Conservation (phyloP, 495 filamentous ascomycete species). For the Penicillium atrosanguineum region DNA sequence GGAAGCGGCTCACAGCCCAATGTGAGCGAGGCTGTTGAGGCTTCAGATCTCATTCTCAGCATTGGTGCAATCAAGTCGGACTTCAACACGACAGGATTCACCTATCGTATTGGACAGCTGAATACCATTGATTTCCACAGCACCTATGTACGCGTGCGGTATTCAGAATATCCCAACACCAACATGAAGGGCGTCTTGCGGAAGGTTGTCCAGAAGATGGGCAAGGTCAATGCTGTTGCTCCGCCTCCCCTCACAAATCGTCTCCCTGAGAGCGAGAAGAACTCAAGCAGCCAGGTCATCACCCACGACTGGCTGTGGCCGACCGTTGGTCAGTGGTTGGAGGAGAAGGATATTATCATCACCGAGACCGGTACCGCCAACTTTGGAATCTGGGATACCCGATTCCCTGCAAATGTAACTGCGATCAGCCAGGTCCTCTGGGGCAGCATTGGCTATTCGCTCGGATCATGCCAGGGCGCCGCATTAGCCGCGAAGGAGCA, state of each 20-base stretch:
- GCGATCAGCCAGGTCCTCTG: slow-evolving; percentile 83
- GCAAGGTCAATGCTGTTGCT: slow-evolving; percentile 51
- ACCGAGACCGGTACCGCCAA: slow-evolving; percentile 89
- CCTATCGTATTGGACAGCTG: slow-evolving; percentile 76
- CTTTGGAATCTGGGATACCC: slow-evolving; percentile 87
- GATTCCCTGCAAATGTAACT: slow-evolving; percentile 71
- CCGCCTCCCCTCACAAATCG: slow-evolving; percentile 49
- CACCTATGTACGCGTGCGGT: slow-evolving; percentile 68
- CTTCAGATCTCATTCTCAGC: slow-evolving; percentile 76
- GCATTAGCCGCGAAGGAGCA: slow-evolving; percentile 67
- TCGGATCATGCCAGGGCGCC: slow-evolving; percentile 76
- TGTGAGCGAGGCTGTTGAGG: slow-evolving; percentile 72
- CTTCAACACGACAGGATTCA: slow-evolving; percentile 90
- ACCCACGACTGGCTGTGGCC: slow-evolving; percentile 90
- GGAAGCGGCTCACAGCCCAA: slow-evolving; percentile 72
- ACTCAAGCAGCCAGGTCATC: slow-evolving; percentile 54
- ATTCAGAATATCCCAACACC: slow-evolving; percentile 79
- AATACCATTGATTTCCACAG: slow-evolving; percentile 89
- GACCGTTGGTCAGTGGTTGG: slow-evolving; percentile 71
- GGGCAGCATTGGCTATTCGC: slow-evolving; percentile 83
- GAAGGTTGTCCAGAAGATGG: slow-evolving; percentile 63
- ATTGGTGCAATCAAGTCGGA: slow-evolving; percentile 85
- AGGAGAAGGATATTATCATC: slow-evolving; percentile 73
- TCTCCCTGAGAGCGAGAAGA: slow-evolving; percentile 52
- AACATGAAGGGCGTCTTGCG: slow-evolving; percentile 83